Conservation (phyloP, 257 asterid species). For the Lithospermum erythrorhizon region DNA sequence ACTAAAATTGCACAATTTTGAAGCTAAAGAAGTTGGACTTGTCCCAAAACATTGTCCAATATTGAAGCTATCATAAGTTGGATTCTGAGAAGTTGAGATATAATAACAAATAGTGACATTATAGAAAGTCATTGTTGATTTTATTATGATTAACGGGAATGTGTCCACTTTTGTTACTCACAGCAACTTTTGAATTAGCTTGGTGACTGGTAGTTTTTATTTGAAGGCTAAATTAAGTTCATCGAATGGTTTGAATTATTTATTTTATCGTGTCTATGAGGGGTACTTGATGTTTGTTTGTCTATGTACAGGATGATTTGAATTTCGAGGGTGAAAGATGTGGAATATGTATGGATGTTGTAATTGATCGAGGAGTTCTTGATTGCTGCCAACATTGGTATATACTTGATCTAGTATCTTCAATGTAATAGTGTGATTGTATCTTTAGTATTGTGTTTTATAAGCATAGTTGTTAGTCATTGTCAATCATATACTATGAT, state of each 20-base stretch:
- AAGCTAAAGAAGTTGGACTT: no score
- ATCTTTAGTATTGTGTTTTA: background rate
- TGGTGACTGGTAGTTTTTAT: background rate
- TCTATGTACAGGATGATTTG: constrained; percentile 48
- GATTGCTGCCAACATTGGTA: constrained; percentile 99
- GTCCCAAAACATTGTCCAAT: no score
- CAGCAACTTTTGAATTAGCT: background rate
- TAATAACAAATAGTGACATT: no score
- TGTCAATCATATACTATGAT: background rate
- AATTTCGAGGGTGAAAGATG: constrained; percentile 79
- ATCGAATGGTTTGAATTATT: background rate
- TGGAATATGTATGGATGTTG: constrained; percentile 90
- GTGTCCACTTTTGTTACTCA: no score
- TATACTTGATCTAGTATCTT: constrained; percentile 6
- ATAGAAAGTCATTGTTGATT: no score
- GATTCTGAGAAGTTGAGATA: background rate
- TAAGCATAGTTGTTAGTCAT: no score
- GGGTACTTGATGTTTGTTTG: background rate
- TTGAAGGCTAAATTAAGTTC: background rate
- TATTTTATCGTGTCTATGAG: background rate
- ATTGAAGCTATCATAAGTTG: no score
- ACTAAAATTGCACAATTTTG: no score
- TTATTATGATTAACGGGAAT: background rate
- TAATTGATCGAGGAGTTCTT: constrained; percentile 86
- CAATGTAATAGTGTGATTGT: constrained; percentile 10